Conservation (phyloP, 257 asterid genomes). For the Jacaranda copaia region DNA sequence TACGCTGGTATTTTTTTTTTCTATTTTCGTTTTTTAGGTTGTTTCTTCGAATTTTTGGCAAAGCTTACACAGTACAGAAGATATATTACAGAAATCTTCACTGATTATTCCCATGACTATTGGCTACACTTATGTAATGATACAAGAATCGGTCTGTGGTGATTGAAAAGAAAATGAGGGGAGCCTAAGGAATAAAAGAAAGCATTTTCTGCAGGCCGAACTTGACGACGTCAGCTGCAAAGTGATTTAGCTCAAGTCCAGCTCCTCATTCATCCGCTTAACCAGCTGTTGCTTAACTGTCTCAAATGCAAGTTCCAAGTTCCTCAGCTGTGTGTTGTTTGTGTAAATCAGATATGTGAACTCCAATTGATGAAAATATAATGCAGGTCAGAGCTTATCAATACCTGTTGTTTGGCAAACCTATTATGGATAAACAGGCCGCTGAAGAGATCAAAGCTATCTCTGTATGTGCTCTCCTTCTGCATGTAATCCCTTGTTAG, state of each 20-base stretch:
- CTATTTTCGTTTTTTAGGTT: neutral
- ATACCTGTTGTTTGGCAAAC: conserved; percentile 78
- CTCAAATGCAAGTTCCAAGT: conserved; percentile 64
- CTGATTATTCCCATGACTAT: neutral
- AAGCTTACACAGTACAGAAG: conserved; percentile 26
- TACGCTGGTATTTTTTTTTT: neutral
- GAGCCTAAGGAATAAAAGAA: neutral
- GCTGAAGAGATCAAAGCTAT: conserved; percentile 82
- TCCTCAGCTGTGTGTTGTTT: conserved; percentile 56
- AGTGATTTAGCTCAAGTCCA: conserved; percentile 32
- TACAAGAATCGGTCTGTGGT: neutral
- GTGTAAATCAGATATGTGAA: conserved; percentile 24
- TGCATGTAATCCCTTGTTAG: conserved; percentile 47
- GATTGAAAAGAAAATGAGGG: neutral
- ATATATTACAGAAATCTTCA: neutral
- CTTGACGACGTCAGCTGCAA: neutral
- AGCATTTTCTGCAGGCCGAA: too few species aligned
- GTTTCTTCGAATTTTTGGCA: conserved; percentile 34
- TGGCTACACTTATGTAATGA: neutral
- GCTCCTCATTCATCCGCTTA: conserved; percentile 46
- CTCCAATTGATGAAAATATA: neutral
- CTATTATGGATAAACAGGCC: conserved; percentile 82
- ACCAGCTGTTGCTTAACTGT: conserved; percentile 61
- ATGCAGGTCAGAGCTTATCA: neutral
- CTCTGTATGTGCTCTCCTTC: conserved; percentile 74